These are phyloP conservation scores for Euclidium syriacum DNA, from an alignment of 345 rosid genomes.

Conservation along the genomic window DNA sequence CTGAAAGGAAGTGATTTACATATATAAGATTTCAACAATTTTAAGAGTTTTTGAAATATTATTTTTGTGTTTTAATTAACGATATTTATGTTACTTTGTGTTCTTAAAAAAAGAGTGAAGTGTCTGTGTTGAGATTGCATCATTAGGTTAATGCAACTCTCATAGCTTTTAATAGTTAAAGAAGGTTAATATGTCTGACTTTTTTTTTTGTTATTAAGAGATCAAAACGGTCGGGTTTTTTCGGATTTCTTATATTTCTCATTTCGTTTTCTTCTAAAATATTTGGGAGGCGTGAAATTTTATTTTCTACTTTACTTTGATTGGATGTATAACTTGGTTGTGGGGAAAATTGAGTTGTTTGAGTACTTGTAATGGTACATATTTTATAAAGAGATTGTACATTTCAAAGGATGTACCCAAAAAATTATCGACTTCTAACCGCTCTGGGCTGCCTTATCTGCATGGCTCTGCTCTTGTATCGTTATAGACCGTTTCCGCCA, in stretches of 20 bases:
- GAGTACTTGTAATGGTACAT: not conserved
- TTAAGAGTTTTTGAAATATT: not conserved
- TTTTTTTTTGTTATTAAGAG: not conserved
- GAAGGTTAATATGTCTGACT: not conserved
- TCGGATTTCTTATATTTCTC: not conserved
- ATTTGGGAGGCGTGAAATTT: not conserved
- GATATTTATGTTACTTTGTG: not conserved
- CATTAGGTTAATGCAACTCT: conserved; percentile 29
- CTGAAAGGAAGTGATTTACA: conserved; percentile 22
- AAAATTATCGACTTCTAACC: too few relatives aligned
- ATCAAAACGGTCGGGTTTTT: not conserved
- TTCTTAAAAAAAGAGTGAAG: not conserved
- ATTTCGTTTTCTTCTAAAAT: not conserved
- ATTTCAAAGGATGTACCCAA: too few relatives aligned
- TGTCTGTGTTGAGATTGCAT: conserved; percentile 14
- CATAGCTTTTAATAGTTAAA: not conserved
- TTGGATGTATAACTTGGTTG: not conserved
- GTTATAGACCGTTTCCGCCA: too few relatives aligned
- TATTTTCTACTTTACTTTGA: not conserved
- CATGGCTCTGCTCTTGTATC: too few relatives aligned
- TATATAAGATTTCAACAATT: not conserved
- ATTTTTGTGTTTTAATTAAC: not conserved
- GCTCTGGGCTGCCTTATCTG: too few relatives aligned
- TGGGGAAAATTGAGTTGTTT: not conserved
- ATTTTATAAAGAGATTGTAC: too few relatives aligned